Base-by-base conservation (phyloP, 108 stramenopile species). In the Parietichytrium sp. region DNA sequence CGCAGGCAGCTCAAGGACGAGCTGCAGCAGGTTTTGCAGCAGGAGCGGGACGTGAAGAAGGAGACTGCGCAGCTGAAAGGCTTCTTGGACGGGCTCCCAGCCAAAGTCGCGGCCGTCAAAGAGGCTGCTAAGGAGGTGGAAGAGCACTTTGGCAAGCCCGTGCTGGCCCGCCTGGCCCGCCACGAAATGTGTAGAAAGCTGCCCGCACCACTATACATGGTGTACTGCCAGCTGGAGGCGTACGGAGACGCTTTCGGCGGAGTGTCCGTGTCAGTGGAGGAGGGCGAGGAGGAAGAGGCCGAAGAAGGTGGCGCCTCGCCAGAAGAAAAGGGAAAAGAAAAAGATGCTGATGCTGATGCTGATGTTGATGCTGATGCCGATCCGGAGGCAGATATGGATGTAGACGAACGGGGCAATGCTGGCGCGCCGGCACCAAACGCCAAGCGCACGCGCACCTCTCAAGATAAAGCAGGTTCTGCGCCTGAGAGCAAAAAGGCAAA, bases 151-250 rank as follows among this genome's bases (percentile, higher is more conserved):
- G 61, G 61, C 10, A 42, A 72, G n/a, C 61, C 38, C 8, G 42
- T 72, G 23, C 36, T 72, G 1, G 61, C 36, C 6, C 36, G 61
- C 15, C 61, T 72, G 0, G 61, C 61, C 38, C 61, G 61, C 61
- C 61, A 72, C 42, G 61, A 72, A 45, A 33, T 72, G 38, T 72
- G 61, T 42, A 72, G 42, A 27, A 23, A 72, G 61, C 61, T 72
- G 10, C 61, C 61, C 33, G 15, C 10, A 45, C 61, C 61, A 13
- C 20, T 72, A 42, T 72, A 72, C 42, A 72, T 72, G 61, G 45
- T 72, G 6, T 72, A 72, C 42, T 72, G 61, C 61, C 61, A 72
- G 61, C 61, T 72, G 13, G 61, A 72, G 33, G 61, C 61, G 38
- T 72, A 72, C 33, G 61, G 61, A 1, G 61, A 72, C 45, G 45